Percentiles rank a stretch among this genome's conserved stretches.
These are phyloP conservation scores for Botrytis hyacinthi DNA, from an alignment of 2,329 filamentous ascomycete genomes.

Conservation along the genomic window DNA sequence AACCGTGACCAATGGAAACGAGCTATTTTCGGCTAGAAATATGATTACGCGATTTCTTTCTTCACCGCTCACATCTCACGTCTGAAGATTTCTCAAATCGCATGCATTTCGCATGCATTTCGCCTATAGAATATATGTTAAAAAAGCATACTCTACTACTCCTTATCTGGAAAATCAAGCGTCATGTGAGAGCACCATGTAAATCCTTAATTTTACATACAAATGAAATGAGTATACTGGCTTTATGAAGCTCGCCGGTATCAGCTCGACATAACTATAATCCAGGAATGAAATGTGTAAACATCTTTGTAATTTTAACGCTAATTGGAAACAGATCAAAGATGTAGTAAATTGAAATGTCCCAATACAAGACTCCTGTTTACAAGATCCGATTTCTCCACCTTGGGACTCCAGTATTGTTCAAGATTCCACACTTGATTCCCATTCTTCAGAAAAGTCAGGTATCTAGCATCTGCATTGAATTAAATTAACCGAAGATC, in stretches of 20 bases:
- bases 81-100: no score
- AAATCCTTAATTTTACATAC: background rate
- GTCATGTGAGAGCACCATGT: background rate
- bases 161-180: background rate
- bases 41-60: background rate
- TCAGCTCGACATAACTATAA: background rate
- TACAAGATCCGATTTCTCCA: no score
- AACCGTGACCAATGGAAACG: background rate
- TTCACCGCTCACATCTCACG: no score
- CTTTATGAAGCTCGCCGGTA: background rate
- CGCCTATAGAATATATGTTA: no score
- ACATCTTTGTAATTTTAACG: no score
- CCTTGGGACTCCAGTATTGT: background rate
- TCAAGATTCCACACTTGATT: background rate
- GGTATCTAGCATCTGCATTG: background rate
- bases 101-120: no score
- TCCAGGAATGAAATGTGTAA: no score
- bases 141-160: background rate
- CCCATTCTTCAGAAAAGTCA: no score
- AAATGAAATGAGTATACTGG: background rate
- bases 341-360: no score
- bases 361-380: no score
- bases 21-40: background rate
- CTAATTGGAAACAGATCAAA: no score
- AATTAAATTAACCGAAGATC: fast-evolving